phyloP scores from a whole-genome alignment of 192 early-diverging fungal genomes.

The Backusella parvicylindrica region DNA sequence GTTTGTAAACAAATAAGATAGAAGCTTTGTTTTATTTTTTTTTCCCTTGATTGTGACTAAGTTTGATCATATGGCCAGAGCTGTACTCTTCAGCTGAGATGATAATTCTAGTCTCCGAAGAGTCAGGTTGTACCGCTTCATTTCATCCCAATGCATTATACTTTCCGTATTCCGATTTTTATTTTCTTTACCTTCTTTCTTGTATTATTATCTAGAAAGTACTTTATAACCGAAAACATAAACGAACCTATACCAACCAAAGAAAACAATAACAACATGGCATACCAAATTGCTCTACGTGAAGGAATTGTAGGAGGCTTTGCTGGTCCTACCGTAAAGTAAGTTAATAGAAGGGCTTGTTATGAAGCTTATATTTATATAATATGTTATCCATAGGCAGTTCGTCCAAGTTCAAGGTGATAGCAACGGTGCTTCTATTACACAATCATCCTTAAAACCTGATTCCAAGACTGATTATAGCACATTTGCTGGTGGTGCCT shows the following conservation, averaged over 20 bases:
- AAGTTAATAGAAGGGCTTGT: neutral
- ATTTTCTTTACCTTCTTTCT: constrained; percentile 6
- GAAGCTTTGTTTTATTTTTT: neutral
- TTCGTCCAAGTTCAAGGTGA: constrained; percentile 33
- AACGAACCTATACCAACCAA: neutral
- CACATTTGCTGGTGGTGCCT: constrained; percentile 7
- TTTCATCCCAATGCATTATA: neutral
- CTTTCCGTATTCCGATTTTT: neutral
- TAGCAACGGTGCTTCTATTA: constrained; percentile 20
- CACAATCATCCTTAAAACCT: constrained; percentile 22
- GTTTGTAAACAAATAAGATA: neutral
- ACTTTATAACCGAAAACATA: neutral
- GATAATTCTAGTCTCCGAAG: neutral
- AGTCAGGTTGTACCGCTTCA: neutral
- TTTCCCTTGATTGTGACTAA: neutral
- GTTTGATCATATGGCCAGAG: neutral
- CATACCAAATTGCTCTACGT: constrained; percentile 26
- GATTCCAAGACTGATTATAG: constrained; percentile 18
- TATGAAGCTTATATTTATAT: neutral
- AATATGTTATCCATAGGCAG: constrained; percentile 16
- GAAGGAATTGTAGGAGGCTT: constrained; percentile 37
- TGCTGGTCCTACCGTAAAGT: constrained; percentile 29
- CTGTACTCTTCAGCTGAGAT: constrained; percentile 2
- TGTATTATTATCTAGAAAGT: neutral
- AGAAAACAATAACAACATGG: constrained; percentile 7